Evolutionary conservation across 805 yeast species (phyloP), one percentile per base, ranked within the genome.

Genomic region (Suhomyces faveliae): DNA sequence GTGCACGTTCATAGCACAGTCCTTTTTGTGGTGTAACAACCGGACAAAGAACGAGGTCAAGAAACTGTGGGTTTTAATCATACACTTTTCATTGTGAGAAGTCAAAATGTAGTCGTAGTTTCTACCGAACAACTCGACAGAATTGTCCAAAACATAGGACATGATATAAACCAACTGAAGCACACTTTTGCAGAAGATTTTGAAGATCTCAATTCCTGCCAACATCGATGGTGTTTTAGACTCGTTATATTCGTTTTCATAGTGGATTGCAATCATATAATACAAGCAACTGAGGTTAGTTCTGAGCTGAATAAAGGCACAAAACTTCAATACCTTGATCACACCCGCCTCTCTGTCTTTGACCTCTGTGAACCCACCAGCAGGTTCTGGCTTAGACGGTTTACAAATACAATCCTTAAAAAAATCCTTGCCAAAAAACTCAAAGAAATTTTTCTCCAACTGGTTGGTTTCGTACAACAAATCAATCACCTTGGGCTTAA

Each of bases 161-260:
- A 72, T 71, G 41, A 73, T 70, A 54, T 68, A 73, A 12, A 70
- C 70, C 48, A 71, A 60, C 51, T 72, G 77, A 5, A 72, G 66
- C 44, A 70, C 76, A 48, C 71, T 63, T 35, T 69, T 67, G 40
- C 68, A 62, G 51, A 70, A 71, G 25, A 71, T 69, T 50, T 72
- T 72, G 54, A 70, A 73, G 6, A 73, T 56, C 50, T 71, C 77
- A 8, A 70, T 64, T 1, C 75, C 77, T 0, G 76, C 70, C 40
- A 55, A 60, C 59, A 69, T 66, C 5, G 72, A 63, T 4, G 67
- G 62, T 0, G 58, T 53, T 24, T 61, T 54, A 11, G 63, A 57
- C 29, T 61, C 55, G 37, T 61, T 61, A 30, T 62, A 60, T 42
- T 63, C 64, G 22, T 60, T 56, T 46, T 73, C 77, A 49, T 69